Evolutionary conservation across 1,284 basidiomycete genomes (phyloP), one percentile per base, ranked within the genome.

Genomic region (Ceratobasidium sp.): DNA sequence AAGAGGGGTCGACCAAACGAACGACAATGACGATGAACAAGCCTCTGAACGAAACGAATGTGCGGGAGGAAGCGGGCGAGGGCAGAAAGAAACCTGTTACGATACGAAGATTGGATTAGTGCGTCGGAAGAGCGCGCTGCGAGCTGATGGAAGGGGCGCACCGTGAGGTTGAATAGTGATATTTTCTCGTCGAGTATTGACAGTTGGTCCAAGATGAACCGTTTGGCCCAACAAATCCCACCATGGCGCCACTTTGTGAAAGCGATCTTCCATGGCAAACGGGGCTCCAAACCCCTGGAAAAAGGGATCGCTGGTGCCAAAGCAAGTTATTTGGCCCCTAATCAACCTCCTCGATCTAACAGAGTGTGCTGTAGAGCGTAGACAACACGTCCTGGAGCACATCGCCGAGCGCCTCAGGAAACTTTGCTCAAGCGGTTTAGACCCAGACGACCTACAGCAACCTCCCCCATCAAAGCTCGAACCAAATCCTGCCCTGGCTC

Each of bases 251-350:
- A 14, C 27, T 71, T 1, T 71, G 68, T 22, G 68, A 71, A 2
- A n/a, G 39, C 16, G 56, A 71, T 37, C 53, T 71, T 43, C 68
- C 68, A 8, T 9, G 68, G 68, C 0, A 43, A 54, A 22, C 7
- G 59, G 0, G 59, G 68, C 24, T 71, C 68, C 6, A 71, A 71
- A 29, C 59, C 43, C 29, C 24, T 71, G 8, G 68, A 71, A 59
- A 71, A 71, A 41, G 68, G 68, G 13, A 49, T 71, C 31, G 68
- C 68, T 2, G 59, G 59, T 19, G 68, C 59, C 54, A 71, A 71
- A 31, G 68, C 49, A 59, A 31, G 39, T 31, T 41, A 22, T 31
- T 1, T 68, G 14, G 6, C 19, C 11, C 14, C n/a, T 4, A 31
- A n/a, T 24, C 31, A 11, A 14, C 22, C 27, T 22, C 11, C 7